phyloP scores from a whole-genome alignment of 352 stramenopile genomes.

The Salisapilia sapeloensis region DNA sequence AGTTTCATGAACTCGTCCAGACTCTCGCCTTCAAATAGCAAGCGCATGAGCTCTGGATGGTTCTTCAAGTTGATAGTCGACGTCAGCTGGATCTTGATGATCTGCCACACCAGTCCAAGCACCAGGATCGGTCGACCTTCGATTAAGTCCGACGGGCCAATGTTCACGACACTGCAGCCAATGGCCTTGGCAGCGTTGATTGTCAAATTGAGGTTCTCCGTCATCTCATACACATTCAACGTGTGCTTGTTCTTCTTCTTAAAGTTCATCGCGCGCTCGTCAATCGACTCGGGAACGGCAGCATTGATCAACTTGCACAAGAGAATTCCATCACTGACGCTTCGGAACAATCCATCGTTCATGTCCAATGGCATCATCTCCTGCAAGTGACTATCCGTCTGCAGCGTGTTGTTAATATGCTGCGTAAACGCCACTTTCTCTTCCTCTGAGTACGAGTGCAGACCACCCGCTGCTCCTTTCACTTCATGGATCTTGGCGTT shows the following conservation, averaged over 20 bases:
- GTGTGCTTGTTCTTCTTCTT: constrained; percentile 55
- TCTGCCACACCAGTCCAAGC: constrained; percentile 86
- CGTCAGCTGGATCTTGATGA: constrained; percentile 89
- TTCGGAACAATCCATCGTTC: constrained; percentile 62
- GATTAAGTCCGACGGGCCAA: constrained; percentile 74
- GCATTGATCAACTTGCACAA: constrained; percentile 88
- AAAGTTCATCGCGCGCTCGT: constrained; percentile 77
- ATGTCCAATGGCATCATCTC: constrained; percentile 59
- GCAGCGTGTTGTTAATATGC: constrained; percentile 85
- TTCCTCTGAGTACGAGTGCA: constrained; percentile 84
- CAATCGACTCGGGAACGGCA: constrained; percentile 84
- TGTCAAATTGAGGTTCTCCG: constrained; percentile 84
- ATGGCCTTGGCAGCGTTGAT: constrained; percentile 89
- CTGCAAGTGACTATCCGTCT: constrained; percentile 40
- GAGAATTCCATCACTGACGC: constrained; percentile 70
- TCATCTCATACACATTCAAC: constrained; percentile 79
- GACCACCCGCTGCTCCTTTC: constrained; percentile 45
- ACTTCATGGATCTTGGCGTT: constrained; percentile 66
- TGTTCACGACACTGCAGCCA: constrained; percentile 87
- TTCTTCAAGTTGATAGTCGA: constrained; percentile 87
- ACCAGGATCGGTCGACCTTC: constrained; percentile 80
- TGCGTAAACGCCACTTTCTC: constrained; percentile 83
- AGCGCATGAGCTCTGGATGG: constrained; percentile 78
- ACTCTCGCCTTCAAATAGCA: constrained; percentile 74
- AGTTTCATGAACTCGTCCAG: constrained; percentile 84